Evolutionary conservation across 202 grass and related monocot genomes (phyloP).

Genomic region (Elaeis oleifera): DNA sequence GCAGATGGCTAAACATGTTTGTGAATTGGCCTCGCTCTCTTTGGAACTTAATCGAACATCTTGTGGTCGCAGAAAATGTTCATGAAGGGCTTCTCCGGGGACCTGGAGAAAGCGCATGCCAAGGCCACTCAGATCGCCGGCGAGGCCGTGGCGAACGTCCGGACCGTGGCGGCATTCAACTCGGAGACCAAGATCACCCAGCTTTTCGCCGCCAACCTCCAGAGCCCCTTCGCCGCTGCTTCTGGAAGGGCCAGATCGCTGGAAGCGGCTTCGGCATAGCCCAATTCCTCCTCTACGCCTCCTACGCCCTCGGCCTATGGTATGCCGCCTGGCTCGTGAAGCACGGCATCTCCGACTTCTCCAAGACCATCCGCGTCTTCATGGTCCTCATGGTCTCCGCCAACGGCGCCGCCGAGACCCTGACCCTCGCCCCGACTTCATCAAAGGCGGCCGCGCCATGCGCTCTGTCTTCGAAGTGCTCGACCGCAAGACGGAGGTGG

Average conservation of each 20-base stretch:
- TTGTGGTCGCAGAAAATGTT: constrained; percentile 57
- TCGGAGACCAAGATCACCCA: constrained; percentile 34
- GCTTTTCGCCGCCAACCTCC: constrained; percentile 59
- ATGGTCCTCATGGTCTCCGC: constrained; percentile 77
- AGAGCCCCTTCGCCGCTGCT: constrained; percentile 47
- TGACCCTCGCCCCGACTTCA: constrained; percentile 69
- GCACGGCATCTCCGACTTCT: constrained; percentile 53
- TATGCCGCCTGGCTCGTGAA: constrained; percentile 54
- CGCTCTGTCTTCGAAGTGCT: constrained; percentile 62
- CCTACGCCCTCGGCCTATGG: constrained; percentile 78
- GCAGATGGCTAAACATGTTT: too few relatives aligned
- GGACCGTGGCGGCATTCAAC: neutral
- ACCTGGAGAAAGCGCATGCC: constrained; percentile 78
- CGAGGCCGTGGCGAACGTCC: constrained; percentile 41
- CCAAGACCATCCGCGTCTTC: constrained; percentile 69
- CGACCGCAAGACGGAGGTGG: constrained; percentile 45
- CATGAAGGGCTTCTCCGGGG: constrained; percentile 65
- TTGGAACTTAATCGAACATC: too few relatives aligned
- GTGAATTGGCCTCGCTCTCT: too few relatives aligned
- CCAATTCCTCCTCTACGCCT: constrained; percentile 57
- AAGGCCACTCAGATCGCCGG: constrained; percentile 78
- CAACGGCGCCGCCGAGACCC: constrained; percentile 77
- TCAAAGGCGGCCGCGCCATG: constrained; percentile 68
- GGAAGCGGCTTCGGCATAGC: constrained; percentile 47
- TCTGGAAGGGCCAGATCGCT: constrained; percentile 49